Evolutionary conservation across 176 grass and related monocot genomes (phyloP).

Genomic region (Triticum monococcum): DNA sequence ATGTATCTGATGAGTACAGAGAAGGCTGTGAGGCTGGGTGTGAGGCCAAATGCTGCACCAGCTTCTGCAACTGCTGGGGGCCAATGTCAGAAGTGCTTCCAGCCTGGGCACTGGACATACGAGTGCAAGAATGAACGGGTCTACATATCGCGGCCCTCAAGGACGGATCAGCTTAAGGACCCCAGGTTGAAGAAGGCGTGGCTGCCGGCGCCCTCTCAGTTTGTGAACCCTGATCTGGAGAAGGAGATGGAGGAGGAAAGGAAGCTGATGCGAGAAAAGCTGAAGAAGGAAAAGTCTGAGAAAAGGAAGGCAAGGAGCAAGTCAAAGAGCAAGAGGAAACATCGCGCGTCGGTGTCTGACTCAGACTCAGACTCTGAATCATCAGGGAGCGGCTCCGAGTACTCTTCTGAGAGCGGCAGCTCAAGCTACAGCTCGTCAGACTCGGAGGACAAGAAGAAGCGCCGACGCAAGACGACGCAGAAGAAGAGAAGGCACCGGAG

Average conservation of each 20-base stretch:
- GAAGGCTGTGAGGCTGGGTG: conserved; percentile 71
- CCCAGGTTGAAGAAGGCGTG: conserved; percentile 76
- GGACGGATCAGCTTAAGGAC: conserved; percentile 77
- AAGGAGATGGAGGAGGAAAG: conserved; percentile 51
- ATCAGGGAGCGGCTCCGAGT: conserved; percentile 54
- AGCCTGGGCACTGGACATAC: conserved; percentile 84
- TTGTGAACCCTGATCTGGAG: conserved; percentile 65
- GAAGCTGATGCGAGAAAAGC: conserved; percentile 27
- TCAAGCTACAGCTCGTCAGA: conserved; percentile 63
- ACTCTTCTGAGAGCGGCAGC: conserved; percentile 64
- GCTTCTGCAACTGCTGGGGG: conserved; percentile 26
- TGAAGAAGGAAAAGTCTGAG: conserved; percentile 35
- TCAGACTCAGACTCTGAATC: conserved; percentile 54
- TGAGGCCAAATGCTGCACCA: conserved; percentile 54
- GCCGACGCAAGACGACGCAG: conserved; percentile 3
- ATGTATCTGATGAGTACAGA: conserved; percentile 99
- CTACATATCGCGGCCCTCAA: conserved; percentile 63
- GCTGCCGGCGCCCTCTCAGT: conserved; percentile 47
- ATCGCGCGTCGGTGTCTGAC: conserved; percentile 60
- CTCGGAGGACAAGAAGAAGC: conserved; percentile 21
- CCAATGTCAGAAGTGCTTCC: conserved; percentile 93
- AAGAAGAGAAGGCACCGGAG: conserved; percentile 11
- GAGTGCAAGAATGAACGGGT: conserved; percentile 91
- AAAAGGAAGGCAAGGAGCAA: conserved; percentile 56
- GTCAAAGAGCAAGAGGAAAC: conserved; percentile 74